Base-by-base conservation (phyloP, 2,329 filamentous ascomycete species). In the Scleromitrula shiraiana region DNA sequence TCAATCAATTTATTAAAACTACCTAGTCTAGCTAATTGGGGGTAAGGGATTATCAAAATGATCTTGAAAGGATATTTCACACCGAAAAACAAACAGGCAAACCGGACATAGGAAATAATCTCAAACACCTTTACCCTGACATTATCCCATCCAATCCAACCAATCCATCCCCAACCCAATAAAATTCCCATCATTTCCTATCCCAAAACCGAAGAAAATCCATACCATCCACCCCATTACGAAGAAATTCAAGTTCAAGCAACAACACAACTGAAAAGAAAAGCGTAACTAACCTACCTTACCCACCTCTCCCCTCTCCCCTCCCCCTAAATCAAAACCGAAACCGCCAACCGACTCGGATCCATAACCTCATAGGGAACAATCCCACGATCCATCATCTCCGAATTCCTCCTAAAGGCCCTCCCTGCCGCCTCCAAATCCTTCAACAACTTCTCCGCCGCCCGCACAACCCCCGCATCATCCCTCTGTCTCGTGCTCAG, bases 381-480 rank as follows among this genome's bases (percentile, higher is more conserved):
- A 10, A 42, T 42, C 8, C 45, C 45, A 15, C 22, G 29, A 24
- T 33, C 38, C 35, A 50, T 32, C 22, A 33, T 38, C 10, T 46
- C 23, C 1, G 24, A 26, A 47, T 50, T 50, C 29, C 36, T 26
- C 22, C 29, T 29, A 4, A 50, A 50, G 4, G 30, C 22, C 6
- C 23, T 29, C 4, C 23, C 42, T 27, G 43, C 35, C 4, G 29
- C n/a, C 2, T 46, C 17, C 2, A 50, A 24, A 39, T 50, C 43
- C 2, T 10, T 15, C 10, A 46, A 15, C n/a, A 47, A 41, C 4
- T 46, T 46, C 24, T 50, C 29, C 5, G 48, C 48, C 10, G 42
- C 42, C 14, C 14, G 27, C 14, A 14, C 19, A 2, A 42, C 27
- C 5, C 39, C 24, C n/a, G n/a, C n/a, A 4, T 48, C 45, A 7